phyloP scores from a whole-genome alignment of 2,329 filamentous ascomycete genomes.

The Neonectria coccinea region DNA sequence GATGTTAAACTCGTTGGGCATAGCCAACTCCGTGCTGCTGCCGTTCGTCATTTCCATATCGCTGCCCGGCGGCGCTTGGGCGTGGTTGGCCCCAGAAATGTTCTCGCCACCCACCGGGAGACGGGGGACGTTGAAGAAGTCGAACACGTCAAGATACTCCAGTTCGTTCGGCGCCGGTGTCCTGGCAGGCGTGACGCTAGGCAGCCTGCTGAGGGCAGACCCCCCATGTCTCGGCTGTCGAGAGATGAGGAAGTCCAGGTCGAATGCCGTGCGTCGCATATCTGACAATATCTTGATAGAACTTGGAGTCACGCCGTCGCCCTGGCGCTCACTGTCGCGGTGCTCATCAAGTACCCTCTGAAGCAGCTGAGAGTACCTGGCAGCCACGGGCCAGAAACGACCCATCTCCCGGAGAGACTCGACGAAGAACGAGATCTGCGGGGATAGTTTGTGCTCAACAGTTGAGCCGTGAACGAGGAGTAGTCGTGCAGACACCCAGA shows the following conservation, averaged over 20 bases:
- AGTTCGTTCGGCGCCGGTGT: slow-evolving; percentile 84
- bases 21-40: slow-evolving; percentile 43
- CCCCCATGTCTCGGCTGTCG: slow-evolving; percentile 73
- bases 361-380: slow-evolving; percentile 82
- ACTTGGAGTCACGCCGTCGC: slow-evolving; percentile 80
- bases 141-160: slow-evolving; percentile 92
- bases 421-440: slow-evolving; percentile 84
- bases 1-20: slow-evolving; percentile 77
- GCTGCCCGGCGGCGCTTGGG: slow-evolving; percentile 36
- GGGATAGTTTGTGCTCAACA: slow-evolving; percentile 84
- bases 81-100: slow-evolving; percentile 36
- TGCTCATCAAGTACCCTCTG: slow-evolving; percentile 89
- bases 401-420: slow-evolving; percentile 85
- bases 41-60: slow-evolving; percentile 47
- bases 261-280: slow-evolving; percentile 91
- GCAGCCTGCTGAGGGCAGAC: slow-evolving; percentile 57
- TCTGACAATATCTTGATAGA: slow-evolving; percentile 89
- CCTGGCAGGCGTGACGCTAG: slow-evolving; percentile 69
- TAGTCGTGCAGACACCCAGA: slow-evolving; percentile 91
- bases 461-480: slow-evolving; percentile 91
- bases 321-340: slow-evolving; percentile 79
- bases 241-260: slow-evolving; percentile 89
- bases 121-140: slow-evolving; percentile 92
- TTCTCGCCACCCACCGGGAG: slow-evolving; percentile 65
- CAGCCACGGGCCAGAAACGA: slow-evolving; percentile 85